Percentiles rank a stretch among this genome's conserved stretches.
Conservation (phyloP, 495 filamentous ascomycete genomes). For the Acidiella bohemica region DNA sequence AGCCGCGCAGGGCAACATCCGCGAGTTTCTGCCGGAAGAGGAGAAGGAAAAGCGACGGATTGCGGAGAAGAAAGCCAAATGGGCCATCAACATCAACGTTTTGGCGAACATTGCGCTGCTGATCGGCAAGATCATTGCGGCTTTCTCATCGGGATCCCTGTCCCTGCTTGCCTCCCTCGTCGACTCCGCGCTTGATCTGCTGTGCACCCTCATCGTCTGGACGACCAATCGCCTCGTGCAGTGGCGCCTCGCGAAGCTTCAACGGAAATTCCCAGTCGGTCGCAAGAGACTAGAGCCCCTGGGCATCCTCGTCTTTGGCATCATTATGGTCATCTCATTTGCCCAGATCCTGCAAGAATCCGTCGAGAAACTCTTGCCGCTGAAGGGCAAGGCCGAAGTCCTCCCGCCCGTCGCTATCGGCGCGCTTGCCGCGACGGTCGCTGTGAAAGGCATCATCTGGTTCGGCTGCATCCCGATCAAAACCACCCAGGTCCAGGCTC, state of each 20-base stretch:
- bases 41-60: constrained; percentile 32
- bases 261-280: constrained; percentile 35
- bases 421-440: constrained; percentile 31
- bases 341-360: constrained; percentile 37
- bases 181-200: constrained; percentile 36
- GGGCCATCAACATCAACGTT: constrained; percentile 42
- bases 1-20: constrained; percentile 29
- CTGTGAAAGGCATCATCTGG: constrained; percentile 36
- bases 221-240: constrained; percentile 34
- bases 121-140: constrained; percentile 30
- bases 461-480: constrained; percentile 34
- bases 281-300: constrained; percentile 32
- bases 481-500: constrained; percentile 38
- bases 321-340: constrained; percentile 36
- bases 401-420: constrained; percentile 32
- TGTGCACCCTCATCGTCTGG: constrained; percentile 38
- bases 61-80: constrained; percentile 31
- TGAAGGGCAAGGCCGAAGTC: constrained; percentile 23
- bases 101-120: constrained; percentile 36
- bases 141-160: constrained; percentile 32
- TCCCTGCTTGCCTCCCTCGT: constrained; percentile 36
- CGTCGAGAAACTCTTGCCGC: constrained; percentile 31
- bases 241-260: constrained; percentile 31
- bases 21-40: constrained; percentile 36
- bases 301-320: constrained; percentile 31